A percentile compares a stretch with the other conserved stretches of the same genome.
These are phyloP conservation scores for Ramichloridium luteum DNA, from an alignment of 2,329 filamentous ascomycete species.

Conservation along the genomic window DNA sequence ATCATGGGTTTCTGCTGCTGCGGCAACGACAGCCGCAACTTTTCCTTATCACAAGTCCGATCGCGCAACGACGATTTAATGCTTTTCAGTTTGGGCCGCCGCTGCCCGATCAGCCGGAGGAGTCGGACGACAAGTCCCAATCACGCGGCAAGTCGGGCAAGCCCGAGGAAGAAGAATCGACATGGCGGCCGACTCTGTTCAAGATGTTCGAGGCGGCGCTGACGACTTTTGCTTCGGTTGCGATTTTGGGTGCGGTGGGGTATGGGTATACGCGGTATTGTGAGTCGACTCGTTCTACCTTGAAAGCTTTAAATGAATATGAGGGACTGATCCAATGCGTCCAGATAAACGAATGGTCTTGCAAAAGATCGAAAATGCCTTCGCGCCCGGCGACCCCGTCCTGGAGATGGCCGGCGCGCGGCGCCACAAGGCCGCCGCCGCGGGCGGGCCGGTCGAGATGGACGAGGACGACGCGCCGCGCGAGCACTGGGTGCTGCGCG, in stretches of 20 bases:
- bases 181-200: constrained; percentile 29
- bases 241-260: constrained; percentile 45
- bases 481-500: constrained; percentile 70
- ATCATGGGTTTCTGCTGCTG: too few species aligned
- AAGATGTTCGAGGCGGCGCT: constrained; percentile 42
- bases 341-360: constrained; percentile 75
- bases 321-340: too few species aligned
- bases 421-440: constrained; percentile 18
- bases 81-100: not conserved
- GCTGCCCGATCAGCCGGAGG: not conserved
- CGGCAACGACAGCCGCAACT: too few species aligned
- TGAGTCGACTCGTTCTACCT: too few species aligned
- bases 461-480: constrained; percentile 33
- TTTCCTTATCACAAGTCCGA: too few species aligned
- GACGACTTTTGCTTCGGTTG: constrained; percentile 39
- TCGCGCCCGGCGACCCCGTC: constrained; percentile 78
- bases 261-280: constrained; percentile 46
- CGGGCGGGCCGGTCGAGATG: constrained; percentile 18
- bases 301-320: too few species aligned
- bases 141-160: not conserved
- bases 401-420: constrained; percentile 41
- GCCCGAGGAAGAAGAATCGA: constrained; percentile 7
- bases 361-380: constrained; percentile 86
- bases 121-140: not conserved
- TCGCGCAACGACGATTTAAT: not conserved